Base-by-base conservation (phyloP, 2,329 filamentous ascomycete genomes). In the Diaporthe ilicicola region DNA sequence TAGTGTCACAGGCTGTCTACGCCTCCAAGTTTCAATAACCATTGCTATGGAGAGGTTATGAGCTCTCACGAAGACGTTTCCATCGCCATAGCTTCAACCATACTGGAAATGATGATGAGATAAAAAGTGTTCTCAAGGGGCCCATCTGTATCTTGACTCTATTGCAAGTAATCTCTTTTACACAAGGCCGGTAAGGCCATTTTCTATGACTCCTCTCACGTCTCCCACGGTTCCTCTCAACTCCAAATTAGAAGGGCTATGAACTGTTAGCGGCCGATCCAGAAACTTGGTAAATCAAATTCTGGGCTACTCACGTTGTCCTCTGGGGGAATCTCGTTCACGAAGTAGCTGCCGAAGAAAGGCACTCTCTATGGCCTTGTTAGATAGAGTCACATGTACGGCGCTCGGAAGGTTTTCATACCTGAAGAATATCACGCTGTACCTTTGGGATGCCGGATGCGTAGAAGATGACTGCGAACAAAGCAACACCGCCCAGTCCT, bases 391-490 rank as follows among this genome's bases (percentile, higher is more conserved):
- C 8, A 22, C n/a, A 15, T 4, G 5, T 0, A 10, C 15, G 15
- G 9, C 7, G 55, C 5, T 29, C 17, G 4, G 9, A 17, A 6
- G 37, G 4, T 3, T 15, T 22, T 64, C 83, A 70, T 82, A 89
- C 88, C 79, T 85, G 81, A 74, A 92, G 85, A 74, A 92, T 83
- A 76, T 92, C 90, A 59, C 78, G 79, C 80, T 89, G 83, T 74
- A 92, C 83, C 79, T 84, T 85, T 74, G 90, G 90, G 61, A 92
- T 86, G 75, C 90, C 89, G 50, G 89, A 90, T 74, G 87, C 84
- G 79, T 84, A 89, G 84, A 88, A 89, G 76, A 91, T 84, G 74
- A 89, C 82, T 74, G 83, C 88, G 74, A 89, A 84, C 76, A 85
- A 85, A 72, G 87, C 88, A 71, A 88, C 87, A 73, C 82, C 89